A percentile compares a stretch with the other conserved stretches of the same genome.
Conservation (phyloP, 345 rosid genomes). For the sweet orange (Citrus sinensis) region DNA sequence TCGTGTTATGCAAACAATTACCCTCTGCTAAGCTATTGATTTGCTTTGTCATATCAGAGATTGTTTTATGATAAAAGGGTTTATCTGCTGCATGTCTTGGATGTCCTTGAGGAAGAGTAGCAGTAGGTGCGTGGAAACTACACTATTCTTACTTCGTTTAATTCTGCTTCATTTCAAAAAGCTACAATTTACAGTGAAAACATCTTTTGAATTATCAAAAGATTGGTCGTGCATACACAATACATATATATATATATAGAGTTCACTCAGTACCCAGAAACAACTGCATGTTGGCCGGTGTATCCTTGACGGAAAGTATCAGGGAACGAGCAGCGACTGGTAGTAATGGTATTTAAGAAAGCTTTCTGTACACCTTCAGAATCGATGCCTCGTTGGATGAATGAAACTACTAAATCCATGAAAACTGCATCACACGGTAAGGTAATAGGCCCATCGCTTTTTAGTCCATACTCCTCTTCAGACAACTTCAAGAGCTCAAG, state of each 20-base stretch:
- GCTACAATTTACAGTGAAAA: not conserved
- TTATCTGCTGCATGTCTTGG: not conserved
- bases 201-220: too few relatives aligned
- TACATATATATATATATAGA: too few relatives aligned
- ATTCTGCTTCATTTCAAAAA: not conserved
- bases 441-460: conserved; percentile 22
- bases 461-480: conserved; percentile 33
- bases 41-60: not conserved
- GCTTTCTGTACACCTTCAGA: conserved; percentile 14
- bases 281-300: not conserved
- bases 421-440: conserved; percentile 28
- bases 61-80: too few relatives aligned
- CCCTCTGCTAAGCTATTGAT: not conserved
- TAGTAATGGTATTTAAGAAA: conserved; percentile 14
- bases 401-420: conserved; percentile 18
- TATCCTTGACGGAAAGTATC: not conserved
- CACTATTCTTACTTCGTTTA: too few relatives aligned
- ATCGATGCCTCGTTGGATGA: conserved; percentile 2
- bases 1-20: not conserved
- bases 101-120: not conserved
- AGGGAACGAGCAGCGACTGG: conserved; percentile 3
- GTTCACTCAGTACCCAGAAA: conserved; percentile 14
- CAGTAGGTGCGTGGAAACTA: not conserved
- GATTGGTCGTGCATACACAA: too few relatives aligned
- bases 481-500: conserved; percentile 21